Base-by-base conservation (phyloP, 805 yeast genomes). In the Millerozyma miso region DNA sequence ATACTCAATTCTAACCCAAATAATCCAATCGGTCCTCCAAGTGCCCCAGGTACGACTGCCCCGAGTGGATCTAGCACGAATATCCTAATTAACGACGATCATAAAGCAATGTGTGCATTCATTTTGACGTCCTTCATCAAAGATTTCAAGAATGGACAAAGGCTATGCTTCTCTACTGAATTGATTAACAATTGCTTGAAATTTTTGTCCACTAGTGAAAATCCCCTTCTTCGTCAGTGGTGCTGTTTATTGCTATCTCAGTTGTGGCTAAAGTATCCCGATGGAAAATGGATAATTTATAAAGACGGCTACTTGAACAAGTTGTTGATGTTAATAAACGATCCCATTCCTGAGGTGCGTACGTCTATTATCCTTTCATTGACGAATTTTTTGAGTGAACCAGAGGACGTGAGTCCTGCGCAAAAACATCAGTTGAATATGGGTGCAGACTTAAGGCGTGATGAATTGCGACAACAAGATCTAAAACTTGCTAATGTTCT, bases 281-380 rank as follows among this genome's bases (percentile, higher is more conserved):
- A 88, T 42, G 89, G 90, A 10, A 83, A 85, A 55, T 77, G 80
- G 73, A 74, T 85, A 18, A 80, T 83, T 19, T 74, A 79, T 50
- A 79, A 82, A 49, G 83, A 81, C 43, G 85, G 85, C 0, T 75
- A 79, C 18, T 62, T 84, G 13, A 78, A 73, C 17, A 74, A 75
- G 49, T 54, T 91, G 20, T 59, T 81, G 26, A 67, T 68, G 18
- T 65, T 86, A 33, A 71, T 89, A 14, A 78, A 77, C 48, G 98
- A 93, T 58, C 96, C 97, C 0, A 88, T 91, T 37, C 97, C 98
- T 0, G 99, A 93, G 60, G 96, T 93, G 1, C 72, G 98, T 43
- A 85, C 97, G 0, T 87, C 97, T 0, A 79, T 88, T 3, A 66
- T 93, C 10, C 67, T 81, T 29, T 85, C 96, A 0, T 66, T 91